Percentiles rank a stretch among this genome's conserved stretches.
Conservation (phyloP, 768 basidiomycete species). For the Brasilioporus rufonigricans region DNA sequence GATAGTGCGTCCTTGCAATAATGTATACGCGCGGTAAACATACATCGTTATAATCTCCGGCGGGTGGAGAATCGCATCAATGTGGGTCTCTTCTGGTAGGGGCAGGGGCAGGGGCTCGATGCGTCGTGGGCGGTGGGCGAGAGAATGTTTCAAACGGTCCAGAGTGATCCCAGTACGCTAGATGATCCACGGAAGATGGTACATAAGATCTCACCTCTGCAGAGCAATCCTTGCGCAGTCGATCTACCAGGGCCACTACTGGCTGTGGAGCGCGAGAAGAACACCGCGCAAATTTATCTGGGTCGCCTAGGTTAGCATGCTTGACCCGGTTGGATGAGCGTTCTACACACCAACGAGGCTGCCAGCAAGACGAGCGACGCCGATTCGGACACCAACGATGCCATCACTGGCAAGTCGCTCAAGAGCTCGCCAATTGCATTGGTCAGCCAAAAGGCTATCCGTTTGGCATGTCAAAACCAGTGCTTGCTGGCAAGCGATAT, state of each 20-base stretch:
- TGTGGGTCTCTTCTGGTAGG: slow-evolving; percentile 7
- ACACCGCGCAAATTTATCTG: slow-evolving; percentile 16
- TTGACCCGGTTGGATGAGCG: neutral
- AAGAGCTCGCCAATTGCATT: slow-evolving; percentile 49
- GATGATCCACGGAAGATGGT: slow-evolving; percentile 29
- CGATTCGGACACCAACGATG: slow-evolving; percentile 84
- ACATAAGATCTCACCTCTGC: slow-evolving; percentile 64
- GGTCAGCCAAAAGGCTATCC: slow-evolving; percentile 40
- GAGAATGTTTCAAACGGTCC: slow-evolving; percentile 37
- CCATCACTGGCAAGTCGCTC: slow-evolving; percentile 56
- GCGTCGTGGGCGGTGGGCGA: slow-evolving; percentile 32
- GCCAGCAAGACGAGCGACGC: slow-evolving; percentile 72
- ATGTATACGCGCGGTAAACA: slow-evolving; percentile 22
- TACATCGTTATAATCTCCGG: neutral
- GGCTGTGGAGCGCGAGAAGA: slow-evolving; percentile 30
- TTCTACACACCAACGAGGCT: slow-evolving; percentile 49
- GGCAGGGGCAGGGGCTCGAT: neutral
- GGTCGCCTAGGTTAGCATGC: slow-evolving; percentile 3
- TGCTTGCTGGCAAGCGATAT: slow-evolving; percentile 69
- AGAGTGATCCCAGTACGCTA: slow-evolving; percentile 9
- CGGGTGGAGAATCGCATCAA: slow-evolving; percentile 6
- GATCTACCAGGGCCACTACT: slow-evolving; percentile 41
- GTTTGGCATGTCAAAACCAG: slow-evolving; percentile 40
- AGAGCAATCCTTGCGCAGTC: slow-evolving; percentile 54
- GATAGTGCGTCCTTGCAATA: slow-evolving; percentile 14